phyloP scores from a whole-genome alignment of 148 eudicot species.

The Salicornia ramosissima region DNA sequence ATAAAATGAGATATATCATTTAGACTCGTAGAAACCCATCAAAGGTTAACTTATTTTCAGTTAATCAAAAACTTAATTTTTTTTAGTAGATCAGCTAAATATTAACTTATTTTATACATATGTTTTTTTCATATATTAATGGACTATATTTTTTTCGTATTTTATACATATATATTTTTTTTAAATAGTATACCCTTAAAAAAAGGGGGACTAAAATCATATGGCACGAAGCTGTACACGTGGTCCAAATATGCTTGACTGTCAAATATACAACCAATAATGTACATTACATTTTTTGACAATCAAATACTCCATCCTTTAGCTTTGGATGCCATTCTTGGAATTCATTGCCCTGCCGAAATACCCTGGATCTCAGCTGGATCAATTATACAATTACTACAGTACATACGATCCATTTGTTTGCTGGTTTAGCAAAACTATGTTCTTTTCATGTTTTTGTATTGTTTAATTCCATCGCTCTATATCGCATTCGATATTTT shows the following conservation, averaged over 20 bases:
- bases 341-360: conserved; percentile 23
- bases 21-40: too few species aligned
- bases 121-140: too few species aligned
- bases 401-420: background rate
- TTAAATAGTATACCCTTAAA: too few species aligned
- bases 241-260: conserved; percentile 7
- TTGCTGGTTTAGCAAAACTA: conserved; percentile 10
- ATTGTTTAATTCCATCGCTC: too few species aligned
- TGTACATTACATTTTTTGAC: background rate
- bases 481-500: too few species aligned
- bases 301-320: background rate
- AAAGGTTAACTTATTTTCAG: too few species aligned
- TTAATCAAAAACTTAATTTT: too few species aligned
- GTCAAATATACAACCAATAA: background rate
- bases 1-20: too few species aligned
- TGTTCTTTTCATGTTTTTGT: background rate
- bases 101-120: too few species aligned
- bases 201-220: background rate
- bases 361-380: conserved; percentile 14
- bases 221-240: conserved; percentile 14
- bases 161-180: too few species aligned
- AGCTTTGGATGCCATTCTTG: conserved; percentile 23
- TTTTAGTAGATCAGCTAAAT: too few species aligned
- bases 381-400: background rate
- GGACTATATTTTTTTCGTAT: too few species aligned